phyloP scores from a whole-genome alignment of 768 basidiomycete species.

The Kondoa malvinella region DNA sequence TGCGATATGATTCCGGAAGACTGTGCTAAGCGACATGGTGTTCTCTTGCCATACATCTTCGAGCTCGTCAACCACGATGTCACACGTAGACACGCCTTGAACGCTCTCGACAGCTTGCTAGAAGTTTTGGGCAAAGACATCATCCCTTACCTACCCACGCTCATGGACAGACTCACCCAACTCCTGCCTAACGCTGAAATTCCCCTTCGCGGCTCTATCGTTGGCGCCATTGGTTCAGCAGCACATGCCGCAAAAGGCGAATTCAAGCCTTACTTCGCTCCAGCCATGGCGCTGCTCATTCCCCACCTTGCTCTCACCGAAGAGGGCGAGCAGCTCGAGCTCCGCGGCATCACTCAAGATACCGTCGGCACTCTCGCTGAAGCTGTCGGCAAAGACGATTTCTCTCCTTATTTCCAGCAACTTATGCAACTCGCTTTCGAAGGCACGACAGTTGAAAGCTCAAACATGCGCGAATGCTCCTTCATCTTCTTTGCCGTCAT shows the following conservation, averaged over 20 bases:
- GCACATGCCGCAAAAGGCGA: conserved; percentile 84
- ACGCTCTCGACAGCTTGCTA: conserved; percentile 85
- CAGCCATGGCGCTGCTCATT: conserved; percentile 70
- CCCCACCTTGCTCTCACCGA: conserved; percentile 70
- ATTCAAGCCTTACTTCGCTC: conserved; percentile 86
- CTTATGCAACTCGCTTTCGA: conserved; percentile 92
- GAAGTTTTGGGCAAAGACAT: conserved; percentile 74
- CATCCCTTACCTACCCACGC: conserved; percentile 76
- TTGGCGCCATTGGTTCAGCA: conserved; percentile 92
- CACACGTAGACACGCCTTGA: conserved; percentile 86
- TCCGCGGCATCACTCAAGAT: conserved; percentile 95
- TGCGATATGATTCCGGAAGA: conserved; percentile 97
- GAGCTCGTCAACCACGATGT: conserved; percentile 65
- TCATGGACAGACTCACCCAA: conserved; percentile 82
- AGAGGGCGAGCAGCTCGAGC: conserved; percentile 80
- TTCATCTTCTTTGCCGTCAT: conserved; percentile 98
- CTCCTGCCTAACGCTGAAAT: conserved; percentile 76
- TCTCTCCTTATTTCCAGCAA: conserved; percentile 87
- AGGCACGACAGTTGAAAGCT: conserved; percentile 62
- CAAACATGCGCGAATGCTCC: conserved; percentile 77
- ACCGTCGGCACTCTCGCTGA: conserved; percentile 97
- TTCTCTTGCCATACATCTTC: conserved; percentile 83
- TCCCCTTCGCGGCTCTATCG: conserved; percentile 78
- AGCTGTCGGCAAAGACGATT: conserved; percentile 81
- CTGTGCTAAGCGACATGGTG: conserved; percentile 57